Conservation (phyloP, 164 flowering plant genomes). For the Nymphaea thermarum region DNA sequence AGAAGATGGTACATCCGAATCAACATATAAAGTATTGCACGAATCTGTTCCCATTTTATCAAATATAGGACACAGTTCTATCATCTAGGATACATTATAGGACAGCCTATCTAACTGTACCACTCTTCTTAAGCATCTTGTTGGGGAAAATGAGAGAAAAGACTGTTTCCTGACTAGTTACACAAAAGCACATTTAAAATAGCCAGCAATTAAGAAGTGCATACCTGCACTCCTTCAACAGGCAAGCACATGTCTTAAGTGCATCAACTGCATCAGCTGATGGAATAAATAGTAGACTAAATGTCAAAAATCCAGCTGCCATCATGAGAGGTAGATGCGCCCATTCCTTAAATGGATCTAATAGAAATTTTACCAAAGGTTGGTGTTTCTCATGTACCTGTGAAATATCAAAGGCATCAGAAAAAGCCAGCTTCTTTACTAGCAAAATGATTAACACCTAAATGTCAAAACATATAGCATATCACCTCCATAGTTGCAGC, state of each 20-base stretch:
- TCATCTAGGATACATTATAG: not conserved
- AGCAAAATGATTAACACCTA: not conserved
- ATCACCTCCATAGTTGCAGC: not conserved
- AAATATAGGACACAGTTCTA: too few relatives aligned
- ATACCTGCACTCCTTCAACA: conserved; percentile 80
- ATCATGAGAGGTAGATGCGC: conserved; percentile 15
- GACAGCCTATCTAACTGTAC: not conserved
- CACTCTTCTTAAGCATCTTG: not conserved
- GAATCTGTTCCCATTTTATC: too few relatives aligned
- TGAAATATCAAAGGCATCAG: not conserved
- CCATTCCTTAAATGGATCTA: not conserved
- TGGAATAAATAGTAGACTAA: conserved; percentile 34
- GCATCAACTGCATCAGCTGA: conserved; percentile 70
- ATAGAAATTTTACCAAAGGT: not conserved
- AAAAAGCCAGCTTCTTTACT: too few relatives aligned
- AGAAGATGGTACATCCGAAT: too few relatives aligned
- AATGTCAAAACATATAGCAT: not conserved
- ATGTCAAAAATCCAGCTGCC: conserved; percentile 33
- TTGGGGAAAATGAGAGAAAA: not conserved
- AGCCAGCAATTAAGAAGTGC: not conserved
- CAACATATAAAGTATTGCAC: too few relatives aligned
- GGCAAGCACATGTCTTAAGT: conserved; percentile 74
- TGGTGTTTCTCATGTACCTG: not conserved
- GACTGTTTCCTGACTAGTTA: not conserved
- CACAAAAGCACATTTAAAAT: not conserved